phyloP scores from a whole-genome alignment of 495 filamentous ascomycete genomes.

The Oidiodendron maius region DNA sequence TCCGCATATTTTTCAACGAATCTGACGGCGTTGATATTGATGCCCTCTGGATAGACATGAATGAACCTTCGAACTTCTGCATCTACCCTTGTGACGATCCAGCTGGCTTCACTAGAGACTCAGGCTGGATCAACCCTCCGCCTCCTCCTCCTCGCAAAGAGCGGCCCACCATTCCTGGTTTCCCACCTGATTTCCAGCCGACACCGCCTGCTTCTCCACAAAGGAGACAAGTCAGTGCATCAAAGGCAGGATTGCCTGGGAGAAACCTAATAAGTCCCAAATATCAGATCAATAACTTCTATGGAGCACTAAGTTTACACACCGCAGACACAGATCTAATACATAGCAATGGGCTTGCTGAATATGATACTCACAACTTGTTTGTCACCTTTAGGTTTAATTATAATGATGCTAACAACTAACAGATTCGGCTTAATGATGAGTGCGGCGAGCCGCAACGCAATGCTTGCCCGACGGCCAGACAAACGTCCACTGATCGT shows the following conservation, averaged over 20 bases:
- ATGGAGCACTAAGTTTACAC: conserved; percentile 37
- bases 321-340: conserved; percentile 70
- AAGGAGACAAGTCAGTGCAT: neutral
- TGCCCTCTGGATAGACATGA: conserved; percentile 86
- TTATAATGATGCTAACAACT: neutral
- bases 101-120: conserved; percentile 43
- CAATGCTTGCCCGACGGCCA: conserved; percentile 66
- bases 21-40: conserved; percentile 64
- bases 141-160: too few species aligned
- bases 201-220: too few species aligned
- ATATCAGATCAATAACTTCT: conserved; percentile 64
- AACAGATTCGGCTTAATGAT: conserved; percentile 35
- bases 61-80: too few species aligned
- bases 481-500: conserved; percentile 67
- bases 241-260: conserved; percentile 39
- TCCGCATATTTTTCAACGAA: conserved; percentile 58
- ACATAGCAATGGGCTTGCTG: conserved; percentile 60
- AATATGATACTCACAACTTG: conserved; percentile 47
- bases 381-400: neutral
- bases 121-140: neutral
- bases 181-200: conserved; percentile 63
- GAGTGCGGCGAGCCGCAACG: conserved; percentile 55
- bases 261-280: conserved; percentile 63
- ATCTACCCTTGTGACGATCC: too few species aligned
- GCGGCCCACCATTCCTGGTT: conserved; percentile 31